Percentiles rank a stretch among this genome's conserved stretches.
phyloP scores from a whole-genome alignment of 2,329 filamentous ascomycete genomes.

The Aspergillus sp. region DNA sequence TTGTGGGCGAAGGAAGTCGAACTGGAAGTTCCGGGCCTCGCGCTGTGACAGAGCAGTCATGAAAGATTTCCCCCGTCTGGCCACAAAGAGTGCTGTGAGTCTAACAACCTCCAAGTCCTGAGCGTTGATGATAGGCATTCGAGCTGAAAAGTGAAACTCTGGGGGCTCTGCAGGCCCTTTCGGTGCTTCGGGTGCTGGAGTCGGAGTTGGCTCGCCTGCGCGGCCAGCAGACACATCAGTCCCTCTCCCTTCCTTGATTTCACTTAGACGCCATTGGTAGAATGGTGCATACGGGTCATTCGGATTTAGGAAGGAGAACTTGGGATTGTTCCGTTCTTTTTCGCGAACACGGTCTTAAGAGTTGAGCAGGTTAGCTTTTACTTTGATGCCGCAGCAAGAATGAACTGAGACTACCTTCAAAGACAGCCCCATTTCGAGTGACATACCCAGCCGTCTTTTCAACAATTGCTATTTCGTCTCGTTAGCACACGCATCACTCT shows the following conservation, averaged over 20 bases:
- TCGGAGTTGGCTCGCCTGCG: slow-evolving; percentile 63
- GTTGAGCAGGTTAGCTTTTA: not conserved
- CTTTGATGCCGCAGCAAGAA: not conserved
- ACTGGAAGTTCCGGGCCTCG: slow-evolving; percentile 89
- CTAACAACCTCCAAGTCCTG: slow-evolving; percentile 78
- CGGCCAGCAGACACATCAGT: slow-evolving; percentile 78
- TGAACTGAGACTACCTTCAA: slow-evolving; percentile 60
- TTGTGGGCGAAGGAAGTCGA: slow-evolving; percentile 92
- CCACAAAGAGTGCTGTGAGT: slow-evolving; percentile 87
- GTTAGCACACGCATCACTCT: slow-evolving; percentile 29
- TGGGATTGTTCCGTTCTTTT: slow-evolving; percentile 82
- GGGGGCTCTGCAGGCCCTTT: slow-evolving; percentile 83
- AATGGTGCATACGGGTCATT: slow-evolving; percentile 85
- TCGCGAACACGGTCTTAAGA: slow-evolving; percentile 73
- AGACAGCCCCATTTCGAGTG: slow-evolving; percentile 66
- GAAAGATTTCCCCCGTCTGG: slow-evolving; percentile 88
- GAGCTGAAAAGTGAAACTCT: slow-evolving; percentile 89
- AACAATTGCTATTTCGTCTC: slow-evolving; percentile 61
- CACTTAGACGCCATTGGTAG: slow-evolving; percentile 87
- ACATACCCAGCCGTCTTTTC: slow-evolving; percentile 97
- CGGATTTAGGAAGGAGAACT: slow-evolving; percentile 83
- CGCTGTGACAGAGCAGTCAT: slow-evolving; percentile 88
- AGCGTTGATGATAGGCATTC: slow-evolving; percentile 96
- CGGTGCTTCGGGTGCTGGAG: slow-evolving; percentile 65
- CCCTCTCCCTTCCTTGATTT: slow-evolving; percentile 83